Conservation (phyloP, 2,329 filamentous ascomycete species). For the Apiospora phragmitis region DNA sequence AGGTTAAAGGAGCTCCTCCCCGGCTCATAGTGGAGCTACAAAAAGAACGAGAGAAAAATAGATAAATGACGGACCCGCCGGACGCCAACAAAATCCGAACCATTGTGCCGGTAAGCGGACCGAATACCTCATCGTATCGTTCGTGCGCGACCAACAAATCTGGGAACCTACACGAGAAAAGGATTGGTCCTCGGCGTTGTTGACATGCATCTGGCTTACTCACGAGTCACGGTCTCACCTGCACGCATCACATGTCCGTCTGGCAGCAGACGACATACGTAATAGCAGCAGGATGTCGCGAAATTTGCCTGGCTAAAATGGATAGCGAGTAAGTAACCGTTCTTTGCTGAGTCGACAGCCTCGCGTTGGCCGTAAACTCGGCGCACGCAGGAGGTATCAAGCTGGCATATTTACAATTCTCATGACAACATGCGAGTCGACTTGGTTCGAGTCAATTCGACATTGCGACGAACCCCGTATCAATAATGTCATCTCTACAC, state of each 20-base stretch:
- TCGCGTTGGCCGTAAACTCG: neutral
- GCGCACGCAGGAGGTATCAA: neutral
- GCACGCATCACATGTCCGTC: neutral
- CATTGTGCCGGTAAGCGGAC: conserved; percentile 1
- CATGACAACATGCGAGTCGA: neutral
- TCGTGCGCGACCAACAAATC: neutral
- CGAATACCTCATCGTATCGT: neutral
- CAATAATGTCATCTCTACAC: neutral
- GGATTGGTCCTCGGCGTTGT: neutral
- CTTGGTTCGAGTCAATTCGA: neutral
- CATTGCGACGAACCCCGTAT: neutral
- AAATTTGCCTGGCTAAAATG: neutral
- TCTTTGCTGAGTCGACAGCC: neutral
- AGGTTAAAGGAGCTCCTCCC: neutral
- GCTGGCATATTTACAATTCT: neutral
- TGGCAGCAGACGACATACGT: neutral
- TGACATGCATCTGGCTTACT: neutral
- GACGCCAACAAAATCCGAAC: neutral
- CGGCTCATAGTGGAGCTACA: neutral
- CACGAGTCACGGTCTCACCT: neutral
- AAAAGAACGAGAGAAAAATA: neutral
- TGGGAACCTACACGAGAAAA: neutral
- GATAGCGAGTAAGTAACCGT: neutral
- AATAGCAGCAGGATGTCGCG: neutral
- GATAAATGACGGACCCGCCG: neutral